These are phyloP conservation scores for Gossypium davidsonii DNA, from an alignment of 441 rosid species.

Conservation along the genomic window DNA sequence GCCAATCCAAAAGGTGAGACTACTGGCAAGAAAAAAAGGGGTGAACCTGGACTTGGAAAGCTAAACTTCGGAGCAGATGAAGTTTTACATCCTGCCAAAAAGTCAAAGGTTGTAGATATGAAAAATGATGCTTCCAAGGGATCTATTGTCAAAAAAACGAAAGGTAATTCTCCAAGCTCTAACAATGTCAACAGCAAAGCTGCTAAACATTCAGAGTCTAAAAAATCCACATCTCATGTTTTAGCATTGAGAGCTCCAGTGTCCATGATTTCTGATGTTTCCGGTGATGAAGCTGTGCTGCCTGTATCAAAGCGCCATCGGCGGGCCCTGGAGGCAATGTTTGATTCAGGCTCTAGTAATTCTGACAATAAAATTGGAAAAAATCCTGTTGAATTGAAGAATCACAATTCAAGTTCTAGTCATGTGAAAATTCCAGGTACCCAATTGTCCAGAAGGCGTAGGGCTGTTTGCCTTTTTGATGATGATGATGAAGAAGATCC, in stretches of 20 bases:
- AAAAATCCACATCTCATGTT: slow-evolving; percentile 22
- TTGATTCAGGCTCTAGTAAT: slow-evolving; percentile 35
- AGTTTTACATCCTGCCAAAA: slow-evolving; percentile 47
- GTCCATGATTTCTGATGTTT: slow-evolving; percentile 29
- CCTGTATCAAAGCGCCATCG: slow-evolving; percentile 57
- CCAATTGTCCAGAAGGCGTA: slow-evolving; percentile 59
- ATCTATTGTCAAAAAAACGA: slow-evolving; percentile 19
- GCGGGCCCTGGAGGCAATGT: slow-evolving; percentile 54
- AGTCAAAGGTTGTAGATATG: slow-evolving; percentile 32
- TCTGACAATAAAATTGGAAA: slow-evolving; percentile 42
- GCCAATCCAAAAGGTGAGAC: slow-evolving; percentile 29
- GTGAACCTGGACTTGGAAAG: slow-evolving; percentile 43
- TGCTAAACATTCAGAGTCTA: slow-evolving; percentile 26
- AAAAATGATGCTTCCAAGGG: slow-evolving; percentile 32
- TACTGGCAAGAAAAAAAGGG: slow-evolving; percentile 38
- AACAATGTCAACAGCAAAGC: slow-evolving; percentile 30
- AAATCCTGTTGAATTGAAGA: slow-evolving; percentile 33
- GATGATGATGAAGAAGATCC: slow-evolving; percentile 70
- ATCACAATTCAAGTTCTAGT: slow-evolving; percentile 25
- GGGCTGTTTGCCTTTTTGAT: slow-evolving; percentile 79
- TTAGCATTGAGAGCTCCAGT: slow-evolving; percentile 45
- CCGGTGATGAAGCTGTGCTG: slow-evolving; percentile 63
- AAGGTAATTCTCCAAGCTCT: slow-evolving; percentile 31
- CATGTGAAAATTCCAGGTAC: slow-evolving; percentile 27
- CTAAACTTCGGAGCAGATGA: slow-evolving; percentile 30